Evolutionary conservation across 2,329 filamentous ascomycete species (phyloP), one percentile per base, ranked within the genome.

Genomic region (Penicillium hordei): DNA sequence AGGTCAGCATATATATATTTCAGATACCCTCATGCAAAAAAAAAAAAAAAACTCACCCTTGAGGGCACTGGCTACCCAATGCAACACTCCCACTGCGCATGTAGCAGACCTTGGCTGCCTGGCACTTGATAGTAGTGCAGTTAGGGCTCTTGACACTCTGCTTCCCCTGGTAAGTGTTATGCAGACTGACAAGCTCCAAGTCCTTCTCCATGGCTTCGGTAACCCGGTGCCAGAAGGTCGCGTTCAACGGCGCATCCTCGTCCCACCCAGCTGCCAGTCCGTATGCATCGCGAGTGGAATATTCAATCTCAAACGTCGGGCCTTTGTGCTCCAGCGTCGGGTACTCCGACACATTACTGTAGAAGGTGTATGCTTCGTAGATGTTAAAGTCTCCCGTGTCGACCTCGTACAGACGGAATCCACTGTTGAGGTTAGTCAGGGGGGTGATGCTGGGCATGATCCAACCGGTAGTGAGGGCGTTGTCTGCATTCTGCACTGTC

Each of bases 141-240:
- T 81, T 80, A 0, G 82, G 82, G 42, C 74, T 81, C 66, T 73
- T 73, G 4, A 80, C 67, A 55, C 80, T 83, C 57, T 68, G 76
- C 70, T 83, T 84, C 0, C 82, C 82, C 65, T 84, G 79, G 38
- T 78, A 79, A 0, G 72, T 78, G 61, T 83, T 85, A 55, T 82
- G 81, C 39, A 72, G 66, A 36, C 69, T 75, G 7, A 83, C 81
- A n/a, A 86, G 72, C 3, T 65, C 75, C 4, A 72, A 68, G 53
- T 85, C 77, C 29, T 63, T 69, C 65, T 83, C 81, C 82, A 85
- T 85, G 1, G 79, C 81, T 62, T 83, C 82, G 0, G 82, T 85
- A 5, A 85, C 80, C 13, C 69, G 70, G 58, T 86, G 82, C 83
- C 83, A 86, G 68, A 85, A 86, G 0, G 82, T 85, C 0, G 81